Evolutionary conservation across 768 basidiomycete genomes (phyloP).

Genomic region (Tylopilus sp.): DNA sequence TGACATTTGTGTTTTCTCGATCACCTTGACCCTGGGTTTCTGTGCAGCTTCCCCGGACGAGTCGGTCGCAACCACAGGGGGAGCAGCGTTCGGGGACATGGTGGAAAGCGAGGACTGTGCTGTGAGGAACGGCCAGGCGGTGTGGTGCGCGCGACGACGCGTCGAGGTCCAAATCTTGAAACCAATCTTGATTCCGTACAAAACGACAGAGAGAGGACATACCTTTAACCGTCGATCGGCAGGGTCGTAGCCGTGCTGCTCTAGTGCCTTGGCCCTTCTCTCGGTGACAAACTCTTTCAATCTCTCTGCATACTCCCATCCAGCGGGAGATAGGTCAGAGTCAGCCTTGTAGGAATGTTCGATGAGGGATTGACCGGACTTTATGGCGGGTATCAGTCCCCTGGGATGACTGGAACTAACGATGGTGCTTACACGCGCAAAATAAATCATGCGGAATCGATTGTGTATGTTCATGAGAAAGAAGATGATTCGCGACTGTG

Average conservation of each 20-base stretch:
- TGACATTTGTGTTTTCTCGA: conserved; percentile 94
- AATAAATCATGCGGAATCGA: conserved; percentile 88
- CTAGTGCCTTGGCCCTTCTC: conserved; percentile 70
- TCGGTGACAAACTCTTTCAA: conserved; percentile 89
- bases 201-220: conserved; percentile 24
- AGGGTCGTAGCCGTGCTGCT: conserved; percentile 65
- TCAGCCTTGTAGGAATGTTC: conserved; percentile 99
- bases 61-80: neutral
- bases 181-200: neutral
- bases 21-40: conserved; percentile 66
- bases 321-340: conserved; percentile 90
- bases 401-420: neutral
- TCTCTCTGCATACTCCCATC: conserved; percentile 91
- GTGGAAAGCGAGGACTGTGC: conserved; percentile 20
- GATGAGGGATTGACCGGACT: conserved; percentile 98
- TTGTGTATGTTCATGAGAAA: conserved; percentile 99
- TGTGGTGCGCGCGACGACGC: conserved; percentile 87
- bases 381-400: neutral
- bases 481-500: conserved; percentile 90
- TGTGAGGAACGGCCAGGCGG: conserved; percentile 89
- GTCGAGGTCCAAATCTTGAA: conserved; percentile 95
- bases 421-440: conserved; percentile 70
- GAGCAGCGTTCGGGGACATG: conserved; percentile 3
- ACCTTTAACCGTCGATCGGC: conserved; percentile 65
- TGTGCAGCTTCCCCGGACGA: conserved; percentile 12